Base-by-base conservation (phyloP, 345 rosid genomes). In the Corymbia maculata region DNA sequence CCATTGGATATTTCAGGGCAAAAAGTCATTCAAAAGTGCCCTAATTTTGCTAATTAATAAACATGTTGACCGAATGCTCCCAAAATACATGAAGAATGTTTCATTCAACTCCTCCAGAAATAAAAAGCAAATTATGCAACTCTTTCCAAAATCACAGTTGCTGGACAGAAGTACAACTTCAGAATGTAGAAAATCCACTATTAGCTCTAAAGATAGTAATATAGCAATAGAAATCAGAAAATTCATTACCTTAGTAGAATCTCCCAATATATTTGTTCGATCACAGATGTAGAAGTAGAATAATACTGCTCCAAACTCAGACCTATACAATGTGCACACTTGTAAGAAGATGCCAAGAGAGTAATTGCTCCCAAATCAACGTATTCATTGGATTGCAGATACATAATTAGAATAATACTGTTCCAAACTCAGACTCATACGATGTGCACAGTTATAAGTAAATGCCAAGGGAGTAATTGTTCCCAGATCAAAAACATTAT, bases 391-490 rank as follows among this genome's bases (percentile, higher is more conserved):
- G 86, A 97, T 93, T 89, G 95, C 98, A 97, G 79, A 96, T 90
- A 90, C 93, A 98, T 92, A 98, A 96, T 90, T 95, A 96, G 52
- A 95, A 47, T 79, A 94, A 85, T 90, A 95, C 79, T 86, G 90
- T 94, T 59, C 98, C 99, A 90, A 96, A 93, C 90, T 98, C 99
- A 91, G 98, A 93, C 93, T 99, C 96, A 88, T 87, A 92, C 30
- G 87, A 90, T 90, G 86, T 85, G 86, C 80, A 19, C 79, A 86
- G 89, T 86, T 87, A 28, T 22, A 30, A 51, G 79, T 49, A 70
- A 49, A 85, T 79, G 45, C 79, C 49, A 22, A 52, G 68, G 36
- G 14, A 59, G 42, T 55, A 55, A 57, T 30, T 50, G 85, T 85
- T 45, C n/a, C 50, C 80, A 86, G 86, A 42, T 42, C 85, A 85